A percentile compares a stretch with the other conserved stretches of the same genome.
Evolutionary conservation across 768 basidiomycete species (phyloP).

Genomic region (Dacryopinax primogenitus): DNA sequence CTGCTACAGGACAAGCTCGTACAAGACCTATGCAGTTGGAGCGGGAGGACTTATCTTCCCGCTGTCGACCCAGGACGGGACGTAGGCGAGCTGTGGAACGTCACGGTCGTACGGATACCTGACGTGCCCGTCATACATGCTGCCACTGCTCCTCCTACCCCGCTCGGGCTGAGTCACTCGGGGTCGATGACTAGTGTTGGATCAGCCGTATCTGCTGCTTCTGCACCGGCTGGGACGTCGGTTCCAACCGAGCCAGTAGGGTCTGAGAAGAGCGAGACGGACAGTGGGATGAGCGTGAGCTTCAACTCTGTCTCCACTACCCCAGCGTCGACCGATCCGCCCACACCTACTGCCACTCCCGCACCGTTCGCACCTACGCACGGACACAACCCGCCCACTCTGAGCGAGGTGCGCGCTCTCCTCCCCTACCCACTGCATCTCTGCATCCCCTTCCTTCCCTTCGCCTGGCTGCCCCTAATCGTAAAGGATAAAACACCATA

Average conservation of each 20-base stretch:
- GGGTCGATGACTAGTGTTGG: neutral
- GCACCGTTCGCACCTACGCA: neutral
- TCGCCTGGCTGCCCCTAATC: slow-evolving; percentile 3
- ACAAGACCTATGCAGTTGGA: neutral
- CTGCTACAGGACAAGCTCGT: slow-evolving; percentile 1
- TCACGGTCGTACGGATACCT: neutral
- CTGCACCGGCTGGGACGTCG: neutral
- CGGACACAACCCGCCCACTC: neutral
- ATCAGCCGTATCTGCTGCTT: neutral
- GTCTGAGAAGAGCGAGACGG: too few relatives aligned
- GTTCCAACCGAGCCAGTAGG: too few relatives aligned
- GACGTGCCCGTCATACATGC: neutral
- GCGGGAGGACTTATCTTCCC: neutral
- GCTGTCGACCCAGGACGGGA: neutral
- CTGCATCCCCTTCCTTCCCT: slow-evolving; percentile 5
- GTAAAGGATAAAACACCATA: neutral
- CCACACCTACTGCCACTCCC: neutral
- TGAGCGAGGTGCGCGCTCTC: neutral
- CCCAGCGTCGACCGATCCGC: neutral
- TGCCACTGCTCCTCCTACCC: neutral
- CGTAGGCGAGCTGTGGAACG: slow-evolving; percentile 6
- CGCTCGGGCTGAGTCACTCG: neutral
- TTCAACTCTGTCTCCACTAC: too few relatives aligned
- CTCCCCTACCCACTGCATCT: slow-evolving; percentile 7
- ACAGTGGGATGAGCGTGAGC: too few relatives aligned